These are phyloP conservation scores for Acacia crassicarpa DNA, from an alignment of 306 rosid species.

Conservation along the genomic window DNA sequence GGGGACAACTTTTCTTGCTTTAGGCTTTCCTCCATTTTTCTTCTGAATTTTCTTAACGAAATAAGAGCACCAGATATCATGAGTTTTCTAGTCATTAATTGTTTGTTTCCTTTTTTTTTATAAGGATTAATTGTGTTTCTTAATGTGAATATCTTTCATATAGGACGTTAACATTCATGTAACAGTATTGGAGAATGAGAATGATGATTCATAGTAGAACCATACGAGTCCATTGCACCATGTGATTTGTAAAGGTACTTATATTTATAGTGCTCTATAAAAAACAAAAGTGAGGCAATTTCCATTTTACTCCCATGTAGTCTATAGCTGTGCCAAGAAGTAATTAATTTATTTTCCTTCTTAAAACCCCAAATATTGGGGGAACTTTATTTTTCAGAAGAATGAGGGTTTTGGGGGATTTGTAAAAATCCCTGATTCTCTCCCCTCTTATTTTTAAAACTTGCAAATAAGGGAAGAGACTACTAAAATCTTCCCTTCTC, in stretches of 20 bases:
- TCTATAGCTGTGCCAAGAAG: neutral
- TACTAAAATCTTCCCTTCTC: too few relatives aligned
- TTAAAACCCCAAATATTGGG: too few relatives aligned
- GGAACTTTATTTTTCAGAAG: too few relatives aligned
- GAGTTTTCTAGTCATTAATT: neutral
- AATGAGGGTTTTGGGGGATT: too few relatives aligned
- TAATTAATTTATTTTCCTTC: too few relatives aligned
- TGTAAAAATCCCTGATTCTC: too few relatives aligned
- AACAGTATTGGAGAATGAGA: neutral
- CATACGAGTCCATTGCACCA: conserved; percentile 8
- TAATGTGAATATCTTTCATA: conserved; percentile 17
- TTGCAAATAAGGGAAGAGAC: too few relatives aligned
- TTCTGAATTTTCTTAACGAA: neutral
- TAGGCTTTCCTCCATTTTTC: conserved; percentile 25
- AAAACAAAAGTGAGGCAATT: neutral
- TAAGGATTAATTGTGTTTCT: neutral
- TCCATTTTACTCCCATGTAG: neutral
- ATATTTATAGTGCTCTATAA: conserved; percentile 6
- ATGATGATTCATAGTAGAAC: conserved; percentile 3
- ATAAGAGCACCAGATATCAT: conserved; percentile 23
- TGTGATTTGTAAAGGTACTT: conserved; percentile 27
- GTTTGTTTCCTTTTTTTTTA: too few relatives aligned
- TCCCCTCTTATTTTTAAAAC: too few relatives aligned
- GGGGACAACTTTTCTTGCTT: conserved; percentile 36
- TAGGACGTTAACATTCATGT: conserved; percentile 18